A percentile compares a stretch with the other conserved stretches of the same genome.
Evolutionary conservation across 441 rosid species (phyloP).

Genomic region (Erodium moschatum): DNA sequence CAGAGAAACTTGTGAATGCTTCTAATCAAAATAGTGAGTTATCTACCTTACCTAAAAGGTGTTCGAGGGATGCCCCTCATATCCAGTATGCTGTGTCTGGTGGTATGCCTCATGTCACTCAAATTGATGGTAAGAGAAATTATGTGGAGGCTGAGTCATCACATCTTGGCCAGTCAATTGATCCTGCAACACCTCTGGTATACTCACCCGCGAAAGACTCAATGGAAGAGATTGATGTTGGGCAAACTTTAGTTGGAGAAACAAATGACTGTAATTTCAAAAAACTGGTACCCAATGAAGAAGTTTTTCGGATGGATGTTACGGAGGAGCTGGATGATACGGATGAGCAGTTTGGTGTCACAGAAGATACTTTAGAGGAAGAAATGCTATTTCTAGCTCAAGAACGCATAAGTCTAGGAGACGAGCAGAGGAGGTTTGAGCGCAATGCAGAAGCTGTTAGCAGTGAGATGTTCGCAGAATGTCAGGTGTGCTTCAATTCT

Average conservation of each 20-base stretch:
- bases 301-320: conserved; percentile 22
- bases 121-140: conserved; percentile 26
- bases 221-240: conserved; percentile 21
- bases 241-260: conserved; percentile 30
- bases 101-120: conserved; percentile 19
- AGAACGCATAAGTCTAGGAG: conserved; percentile 53
- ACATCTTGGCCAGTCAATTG: conserved; percentile 23
- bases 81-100: conserved; percentile 22
- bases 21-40: conserved; percentile 25
- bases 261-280: conserved; percentile 21
- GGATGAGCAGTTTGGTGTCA: conserved; percentile 27
- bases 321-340: conserved; percentile 23
- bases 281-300: conserved; percentile 18
- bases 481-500: conserved; percentile 50
- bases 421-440: conserved; percentile 83
- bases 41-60: conserved; percentile 27
- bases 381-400: conserved; percentile 53
- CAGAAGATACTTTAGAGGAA: conserved; percentile 57
- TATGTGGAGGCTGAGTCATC: conserved; percentile 27
- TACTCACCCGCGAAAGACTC: conserved; percentile 13
- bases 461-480: conserved; percentile 90
- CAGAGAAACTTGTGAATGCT: conserved; percentile 26
- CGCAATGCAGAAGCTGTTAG: conserved; percentile 93
- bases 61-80: conserved; percentile 23
- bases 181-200: conserved; percentile 21